Evolutionary conservation across 805 yeast genomes (phyloP).

Genomic region (Hanseniaspora lachancei): DNA sequence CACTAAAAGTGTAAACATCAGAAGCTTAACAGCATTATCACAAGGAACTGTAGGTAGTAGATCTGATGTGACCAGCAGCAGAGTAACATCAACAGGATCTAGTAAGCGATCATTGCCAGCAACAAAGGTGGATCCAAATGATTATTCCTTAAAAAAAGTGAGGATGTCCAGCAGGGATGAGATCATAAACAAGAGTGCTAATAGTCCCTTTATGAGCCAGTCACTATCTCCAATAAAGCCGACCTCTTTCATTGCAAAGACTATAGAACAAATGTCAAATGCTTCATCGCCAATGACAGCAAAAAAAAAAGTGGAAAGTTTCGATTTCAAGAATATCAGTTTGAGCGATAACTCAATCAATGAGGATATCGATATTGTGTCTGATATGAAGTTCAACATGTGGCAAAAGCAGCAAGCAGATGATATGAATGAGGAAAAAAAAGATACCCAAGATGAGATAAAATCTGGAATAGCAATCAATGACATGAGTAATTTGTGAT

Average conservation of each 20-base stretch:
- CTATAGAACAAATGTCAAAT: background rate
- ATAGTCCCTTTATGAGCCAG: background rate
- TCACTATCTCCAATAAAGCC: constrained; percentile 7
- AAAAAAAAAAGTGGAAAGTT: background rate
- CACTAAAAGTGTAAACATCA: background rate
- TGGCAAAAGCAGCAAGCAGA: constrained; percentile 23
- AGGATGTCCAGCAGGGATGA: constrained; percentile 2
- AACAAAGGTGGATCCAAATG: background rate
- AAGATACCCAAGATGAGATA: constrained; percentile 1
- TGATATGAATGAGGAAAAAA: background rate
- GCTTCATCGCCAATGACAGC: background rate
- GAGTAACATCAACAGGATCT: background rate
- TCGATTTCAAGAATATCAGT: background rate
- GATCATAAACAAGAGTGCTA: background rate
- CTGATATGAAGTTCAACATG: constrained; percentile 21
- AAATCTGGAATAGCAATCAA: constrained; percentile 1
- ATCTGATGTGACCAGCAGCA: background rate
- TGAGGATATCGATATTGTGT: constrained; percentile 18
- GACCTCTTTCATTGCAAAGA: background rate
- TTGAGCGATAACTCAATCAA: background rate
- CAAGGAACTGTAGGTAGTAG: background rate
- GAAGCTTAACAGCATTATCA: background rate
- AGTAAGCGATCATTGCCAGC: background rate
- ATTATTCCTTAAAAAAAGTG: background rate
- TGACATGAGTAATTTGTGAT: constrained; percentile 4